phyloP scores from a whole-genome alignment of 805 yeast genomes.

The Ogataea pilisensis region DNA sequence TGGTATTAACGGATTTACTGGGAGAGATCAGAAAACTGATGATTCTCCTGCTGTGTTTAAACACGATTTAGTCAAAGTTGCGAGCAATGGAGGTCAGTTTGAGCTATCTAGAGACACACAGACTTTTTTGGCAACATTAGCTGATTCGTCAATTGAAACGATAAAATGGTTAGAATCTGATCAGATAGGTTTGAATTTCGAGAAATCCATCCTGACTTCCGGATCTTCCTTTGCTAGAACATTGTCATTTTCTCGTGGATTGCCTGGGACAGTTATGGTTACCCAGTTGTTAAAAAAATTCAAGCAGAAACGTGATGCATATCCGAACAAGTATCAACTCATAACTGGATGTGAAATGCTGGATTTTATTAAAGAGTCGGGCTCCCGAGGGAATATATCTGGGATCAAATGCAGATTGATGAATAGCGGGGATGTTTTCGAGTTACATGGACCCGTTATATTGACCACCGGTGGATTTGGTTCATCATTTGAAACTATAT shows the following conservation, averaged over 20 bases:
- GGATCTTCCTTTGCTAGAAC: conserved; percentile 17
- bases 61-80: conserved; percentile 60
- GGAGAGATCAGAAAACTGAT: conserved; percentile 32
- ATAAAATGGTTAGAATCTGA: conserved; percentile 70
- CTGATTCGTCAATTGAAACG: conserved; percentile 57
- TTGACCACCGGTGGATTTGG: conserved; percentile 67
- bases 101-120: conserved; percentile 53
- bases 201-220: conserved; percentile 1
- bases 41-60: conserved; percentile 60
- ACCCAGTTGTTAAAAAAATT: conserved; percentile 44
- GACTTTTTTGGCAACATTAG: conserved; percentile 35
- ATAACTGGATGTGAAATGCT: conserved; percentile 33
- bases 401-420: conserved; percentile 26
- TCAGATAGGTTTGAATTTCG: conserved; percentile 47
- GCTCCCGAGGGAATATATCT: conserved; percentile 10
- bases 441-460: conserved; percentile 49
- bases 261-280: conserved; percentile 61
- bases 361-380: conserved; percentile 33
- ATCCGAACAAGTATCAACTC: conserved; percentile 36
- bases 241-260: conserved; percentile 22
- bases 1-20: conserved; percentile 62
- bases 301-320: conserved; percentile 30
- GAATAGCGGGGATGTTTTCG: conserved; percentile 21
- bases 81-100: conserved; percentile 35
- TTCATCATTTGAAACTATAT: conserved; percentile 44